Evolutionary conservation across 192 early-diverging fungal genomes (phyloP), one percentile per base, ranked within the genome.

Genomic region (Linnemannia hyalina): DNA sequence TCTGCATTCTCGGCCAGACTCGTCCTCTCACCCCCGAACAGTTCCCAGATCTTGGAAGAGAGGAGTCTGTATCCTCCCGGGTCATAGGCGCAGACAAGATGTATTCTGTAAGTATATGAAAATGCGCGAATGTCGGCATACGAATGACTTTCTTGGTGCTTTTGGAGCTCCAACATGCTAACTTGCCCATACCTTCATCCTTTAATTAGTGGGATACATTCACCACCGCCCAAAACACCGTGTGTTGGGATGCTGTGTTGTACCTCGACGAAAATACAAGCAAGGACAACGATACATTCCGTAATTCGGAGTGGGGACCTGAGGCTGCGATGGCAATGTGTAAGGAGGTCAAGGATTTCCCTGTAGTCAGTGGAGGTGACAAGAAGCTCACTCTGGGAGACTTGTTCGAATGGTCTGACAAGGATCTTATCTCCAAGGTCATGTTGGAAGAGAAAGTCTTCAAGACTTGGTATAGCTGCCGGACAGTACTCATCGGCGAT

Each of bases 371-470:
- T 10, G 81, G 75, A 32, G 42, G 54, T n/a, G 54, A 70, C 41
- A 36, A 44, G 7, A 47, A 26, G 1, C 29, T 75, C 3, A 84
- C 76, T 6, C 54, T 84, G 6, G 77, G 73, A 0, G 52, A 55
- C 16, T 22, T 84, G 40, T 60, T 84, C 41, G 77, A 70, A 9
- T 35, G 54, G 20, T 75, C 82, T 0, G 52, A 77, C 4, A 32
- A 47, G 32, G 6, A n/a, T 22, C 54, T 16, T 9, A 77, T 75
- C 22, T 75, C 82, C 40, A 84, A 79, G 42, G 82, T 76, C 18
- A 75, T 70, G 77, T 29, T 75, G 13, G 82, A 84, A 11, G 82
- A 84, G 32, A 79, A 84, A 41, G 77, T 84, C 23, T 84, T 84
- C 70, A 40, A 70, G 2, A 84, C 82, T 6, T 84, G 82, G 82